phyloP scores from a whole-genome alignment of 2,329 filamentous ascomycete genomes.

The Neocatenulostroma microsporum region DNA sequence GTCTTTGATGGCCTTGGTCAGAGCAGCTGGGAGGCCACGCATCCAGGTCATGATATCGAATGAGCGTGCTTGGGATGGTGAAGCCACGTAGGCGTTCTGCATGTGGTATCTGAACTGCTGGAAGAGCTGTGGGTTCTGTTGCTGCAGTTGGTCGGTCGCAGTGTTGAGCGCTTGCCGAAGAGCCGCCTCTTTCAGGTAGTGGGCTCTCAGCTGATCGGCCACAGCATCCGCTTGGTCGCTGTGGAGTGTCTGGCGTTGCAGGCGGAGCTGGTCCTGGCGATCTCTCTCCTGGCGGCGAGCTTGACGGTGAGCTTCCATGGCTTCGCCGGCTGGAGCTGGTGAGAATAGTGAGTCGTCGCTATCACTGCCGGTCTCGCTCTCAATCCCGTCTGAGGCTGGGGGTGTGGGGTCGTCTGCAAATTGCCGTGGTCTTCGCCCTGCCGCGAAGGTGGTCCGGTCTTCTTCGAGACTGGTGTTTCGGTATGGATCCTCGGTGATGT shows the following conservation, averaged over 20 bases:
- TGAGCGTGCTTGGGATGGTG: neutral
- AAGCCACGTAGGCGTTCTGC: neutral
- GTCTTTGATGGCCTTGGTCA: neutral
- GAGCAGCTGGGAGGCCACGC: neutral
- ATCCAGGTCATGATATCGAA: constrained; percentile 2
- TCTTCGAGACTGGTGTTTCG: no score
- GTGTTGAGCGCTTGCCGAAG: neutral
- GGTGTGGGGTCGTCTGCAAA: no score
- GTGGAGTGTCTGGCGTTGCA: no score
- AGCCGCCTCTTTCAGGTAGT: neutral
- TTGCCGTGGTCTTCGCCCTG: no score
- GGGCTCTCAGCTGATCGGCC: neutral
- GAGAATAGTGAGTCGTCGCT: no score
- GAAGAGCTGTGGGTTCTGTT: neutral
- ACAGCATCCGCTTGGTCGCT: neutral
- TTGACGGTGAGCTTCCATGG: neutral
- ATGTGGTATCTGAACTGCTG: neutral
- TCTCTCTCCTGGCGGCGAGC: no score
- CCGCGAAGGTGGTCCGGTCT: no score
- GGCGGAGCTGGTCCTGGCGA: no score
- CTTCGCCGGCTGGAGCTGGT: no score
- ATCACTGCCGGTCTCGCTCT: no score
- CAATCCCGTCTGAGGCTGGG: no score
- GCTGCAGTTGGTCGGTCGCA: neutral
- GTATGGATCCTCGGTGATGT: no score